Conservation (phyloP, 441 rosid genomes). For the Cnidoscolus chayamansa region DNA sequence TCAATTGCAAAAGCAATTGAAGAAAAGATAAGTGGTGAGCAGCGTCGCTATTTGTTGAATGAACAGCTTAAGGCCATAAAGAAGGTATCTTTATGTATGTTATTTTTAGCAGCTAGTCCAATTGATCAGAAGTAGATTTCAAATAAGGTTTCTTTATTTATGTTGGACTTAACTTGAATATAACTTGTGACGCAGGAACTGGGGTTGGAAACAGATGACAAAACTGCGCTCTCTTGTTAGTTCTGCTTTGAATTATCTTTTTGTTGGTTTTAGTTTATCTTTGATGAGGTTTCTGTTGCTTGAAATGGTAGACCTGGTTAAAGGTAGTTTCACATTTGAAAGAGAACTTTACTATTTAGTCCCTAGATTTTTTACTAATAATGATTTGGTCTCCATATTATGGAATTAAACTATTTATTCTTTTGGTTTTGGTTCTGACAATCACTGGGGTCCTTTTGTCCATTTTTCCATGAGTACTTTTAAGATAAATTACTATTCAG, state of each 20-base stretch:
- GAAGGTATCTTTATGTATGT: constrained; percentile 49
- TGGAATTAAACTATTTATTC: too few species aligned
- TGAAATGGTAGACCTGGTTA: too few species aligned
- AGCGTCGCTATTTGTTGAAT: constrained; percentile 93
- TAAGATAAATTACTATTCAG: too few species aligned
- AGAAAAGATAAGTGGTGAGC: constrained; percentile 98
- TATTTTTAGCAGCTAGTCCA: too few species aligned
- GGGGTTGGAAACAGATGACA: constrained; percentile 83
- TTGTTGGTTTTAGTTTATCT: neutral
- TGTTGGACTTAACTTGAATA: constrained; percentile 15
- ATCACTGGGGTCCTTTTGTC: too few species aligned
- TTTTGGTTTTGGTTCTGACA: too few species aligned
- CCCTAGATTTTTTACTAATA: too few species aligned
- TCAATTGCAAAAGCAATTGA: constrained; percentile 97
- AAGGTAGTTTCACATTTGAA: neutral
- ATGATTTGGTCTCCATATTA: too few species aligned
- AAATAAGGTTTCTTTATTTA: neutral
- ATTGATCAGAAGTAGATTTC: too few species aligned
- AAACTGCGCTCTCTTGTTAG: constrained; percentile 80
- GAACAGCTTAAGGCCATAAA: constrained; percentile 98
- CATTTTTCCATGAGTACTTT: too few species aligned
- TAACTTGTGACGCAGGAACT: constrained; percentile 57
- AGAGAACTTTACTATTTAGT: too few species aligned
- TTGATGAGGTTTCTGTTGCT: neutral
- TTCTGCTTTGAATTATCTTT: constrained; percentile 14